Percentiles rank a stretch among this genome's conserved stretches.
phyloP scores from a whole-genome alignment of 306 rosid species.

The Casuarina glauca region DNA sequence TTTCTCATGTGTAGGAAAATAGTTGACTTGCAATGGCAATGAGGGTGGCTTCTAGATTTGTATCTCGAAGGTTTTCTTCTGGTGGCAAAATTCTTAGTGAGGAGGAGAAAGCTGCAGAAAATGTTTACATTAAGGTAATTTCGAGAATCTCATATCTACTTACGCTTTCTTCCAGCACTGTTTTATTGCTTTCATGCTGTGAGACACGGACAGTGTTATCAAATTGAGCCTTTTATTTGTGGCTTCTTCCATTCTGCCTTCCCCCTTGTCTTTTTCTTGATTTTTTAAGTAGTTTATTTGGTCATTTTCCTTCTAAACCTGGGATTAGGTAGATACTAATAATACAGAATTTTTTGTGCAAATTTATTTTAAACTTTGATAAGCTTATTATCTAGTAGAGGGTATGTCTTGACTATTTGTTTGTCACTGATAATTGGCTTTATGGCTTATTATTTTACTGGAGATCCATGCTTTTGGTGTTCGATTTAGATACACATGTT shows the following conservation, averaged over 20 bases:
- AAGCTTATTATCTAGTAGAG: neutral
- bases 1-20: slow-evolving; percentile 23
- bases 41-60: slow-evolving; percentile 55
- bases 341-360: neutral
- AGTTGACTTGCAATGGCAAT: slow-evolving; percentile 55
- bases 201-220: slow-evolving; percentile 14
- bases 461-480: neutral
- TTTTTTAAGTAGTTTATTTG: neutral
- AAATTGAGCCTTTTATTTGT: neutral
- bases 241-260: neutral
- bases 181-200: slow-evolving; percentile 8
- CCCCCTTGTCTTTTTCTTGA: neutral
- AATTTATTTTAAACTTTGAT: neutral
- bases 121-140: slow-evolving; percentile 71
- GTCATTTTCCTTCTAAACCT: neutral
- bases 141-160: neutral
- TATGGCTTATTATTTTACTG: neutral
- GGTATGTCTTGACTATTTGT: neutral
- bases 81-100: slow-evolving; percentile 73
- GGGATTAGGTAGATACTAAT: neutral
- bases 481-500: neutral
- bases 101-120: slow-evolving; percentile 86
- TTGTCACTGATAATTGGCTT: neutral
- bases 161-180: slow-evolving; percentile 5
- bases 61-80: slow-evolving; percentile 68